Evolutionary conservation across 1,284 basidiomycete genomes (phyloP).

Genomic region (Xanthoconium separans): DNA sequence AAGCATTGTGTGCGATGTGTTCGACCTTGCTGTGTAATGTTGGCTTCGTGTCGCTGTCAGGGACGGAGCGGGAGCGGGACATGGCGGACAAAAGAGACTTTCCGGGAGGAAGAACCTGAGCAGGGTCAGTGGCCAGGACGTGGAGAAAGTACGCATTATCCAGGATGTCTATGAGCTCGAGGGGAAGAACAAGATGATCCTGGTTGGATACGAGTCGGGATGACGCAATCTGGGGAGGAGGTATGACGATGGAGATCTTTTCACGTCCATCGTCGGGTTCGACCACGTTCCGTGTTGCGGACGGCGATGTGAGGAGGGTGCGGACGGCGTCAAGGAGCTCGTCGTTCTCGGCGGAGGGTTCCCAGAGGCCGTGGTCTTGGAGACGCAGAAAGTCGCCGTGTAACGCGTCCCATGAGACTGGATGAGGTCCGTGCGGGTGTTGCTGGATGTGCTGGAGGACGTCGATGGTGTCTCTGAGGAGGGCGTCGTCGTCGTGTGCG

Average conservation of each 20-base stretch:
- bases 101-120: constrained; percentile 58
- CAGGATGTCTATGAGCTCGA: constrained; percentile 52
- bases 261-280: constrained; percentile 4
- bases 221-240: constrained; percentile 30
- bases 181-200: constrained; percentile 40
- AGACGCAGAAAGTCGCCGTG: constrained; percentile 28
- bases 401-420: constrained; percentile 28
- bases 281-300: background rate
- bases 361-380: constrained; percentile 34
- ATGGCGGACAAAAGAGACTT: constrained; percentile 68
- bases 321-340: constrained; percentile 32
- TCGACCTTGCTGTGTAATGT: constrained; percentile 51
- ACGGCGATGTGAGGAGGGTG: constrained; percentile 14
- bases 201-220: constrained; percentile 32
- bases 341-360: constrained; percentile 31
- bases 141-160: constrained; percentile 64
- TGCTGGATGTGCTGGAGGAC: constrained; percentile 21
- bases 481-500: constrained; percentile 3
- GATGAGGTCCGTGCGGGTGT: constrained; percentile 16
- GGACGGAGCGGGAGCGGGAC: constrained; percentile 38
- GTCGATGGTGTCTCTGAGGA: constrained; percentile 25
- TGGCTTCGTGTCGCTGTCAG: constrained; percentile 26
- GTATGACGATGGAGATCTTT: constrained; percentile 21
- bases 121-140: constrained; percentile 57
- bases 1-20: constrained; percentile 56